A percentile compares a stretch with the other conserved stretches of the same genome.
phyloP scores from a whole-genome alignment of 2,329 filamentous ascomycete genomes.

The Ascosphaera aggregata region DNA sequence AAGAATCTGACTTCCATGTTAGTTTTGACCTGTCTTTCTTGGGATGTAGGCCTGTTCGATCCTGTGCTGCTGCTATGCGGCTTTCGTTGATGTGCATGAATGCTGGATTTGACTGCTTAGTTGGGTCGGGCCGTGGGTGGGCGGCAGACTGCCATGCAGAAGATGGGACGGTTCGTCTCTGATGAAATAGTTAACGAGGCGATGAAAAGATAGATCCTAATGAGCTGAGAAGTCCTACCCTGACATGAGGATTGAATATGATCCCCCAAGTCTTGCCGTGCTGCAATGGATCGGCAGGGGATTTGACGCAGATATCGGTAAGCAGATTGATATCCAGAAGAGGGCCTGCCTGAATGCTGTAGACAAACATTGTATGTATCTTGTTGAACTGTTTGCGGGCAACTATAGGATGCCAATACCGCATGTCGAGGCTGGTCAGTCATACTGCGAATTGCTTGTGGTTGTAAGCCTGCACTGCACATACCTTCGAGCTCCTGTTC shows the following conservation, averaged over 20 bases:
- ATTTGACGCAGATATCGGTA: conserved; percentile 37
- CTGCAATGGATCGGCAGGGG: conserved; percentile 35
- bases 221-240: conserved; percentile 14
- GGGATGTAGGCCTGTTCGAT: conserved; percentile 3
- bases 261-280: conserved; percentile 42
- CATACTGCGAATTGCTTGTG: no score
- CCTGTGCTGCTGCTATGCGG: conserved; percentile 8
- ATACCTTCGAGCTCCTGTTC: conserved; percentile 28
- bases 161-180: background rate
- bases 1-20: conserved; percentile 12
- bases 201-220: background rate
- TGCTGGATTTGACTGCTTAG: conserved; percentile 11
- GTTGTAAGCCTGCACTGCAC: no score
- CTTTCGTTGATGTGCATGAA: conserved; percentile 6
- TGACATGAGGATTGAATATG: conserved; percentile 49
- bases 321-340: conserved; percentile 51
- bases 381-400: conserved; percentile 43
- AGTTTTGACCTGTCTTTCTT: background rate
- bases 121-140: conserved; percentile 11
- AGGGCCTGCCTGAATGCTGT: conserved; percentile 53
- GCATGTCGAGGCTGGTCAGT: background rate
- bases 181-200: background rate
- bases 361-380: conserved; percentile 64
- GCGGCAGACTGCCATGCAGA: conserved; percentile 3
- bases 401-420: conserved; percentile 24